Evolutionary conservation across 2,329 filamentous ascomycete species (phyloP).

Genomic region (Pseudocercospora musae): DNA sequence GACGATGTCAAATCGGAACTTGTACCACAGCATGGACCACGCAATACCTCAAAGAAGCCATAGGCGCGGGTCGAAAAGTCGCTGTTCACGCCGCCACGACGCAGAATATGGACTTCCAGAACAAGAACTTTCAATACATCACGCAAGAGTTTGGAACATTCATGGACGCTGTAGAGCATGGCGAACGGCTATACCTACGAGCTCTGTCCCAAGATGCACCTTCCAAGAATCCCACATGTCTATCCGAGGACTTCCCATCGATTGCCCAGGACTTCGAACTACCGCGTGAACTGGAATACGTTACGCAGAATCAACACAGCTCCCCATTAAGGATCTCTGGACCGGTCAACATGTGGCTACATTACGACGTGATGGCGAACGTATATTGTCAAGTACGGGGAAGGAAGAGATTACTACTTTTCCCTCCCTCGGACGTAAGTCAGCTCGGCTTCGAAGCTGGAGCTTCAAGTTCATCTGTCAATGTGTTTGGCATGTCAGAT

Average conservation of each 20-base stretch:
- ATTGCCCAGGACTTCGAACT: constrained; percentile 68
- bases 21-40: constrained; percentile 67
- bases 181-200: constrained; percentile 71
- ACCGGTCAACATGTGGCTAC: constrained; percentile 81
- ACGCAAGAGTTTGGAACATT: constrained; percentile 67
- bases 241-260: constrained; percentile 67
- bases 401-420: constrained; percentile 70
- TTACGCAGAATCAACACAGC: constrained; percentile 66
- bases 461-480: constrained; percentile 73
- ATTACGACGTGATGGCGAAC: constrained; percentile 90
- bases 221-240: constrained; percentile 64
- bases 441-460: constrained; percentile 70
- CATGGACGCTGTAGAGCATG: constrained; percentile 56
- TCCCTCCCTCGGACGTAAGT: constrained; percentile 71
- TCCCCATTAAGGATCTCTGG: constrained; percentile 78
- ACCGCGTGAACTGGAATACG: constrained; percentile 58
- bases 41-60: constrained; percentile 61
- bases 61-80: constrained; percentile 64
- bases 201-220: constrained; percentile 69
- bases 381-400: constrained; percentile 77
- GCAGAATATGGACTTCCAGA: constrained; percentile 72
- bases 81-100: constrained; percentile 66
- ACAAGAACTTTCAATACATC: constrained; percentile 77
- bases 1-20: constrained; percentile 62
- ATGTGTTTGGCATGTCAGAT: constrained; percentile 56